phyloP scores from a whole-genome alignment of 1,284 basidiomycete genomes.

The Heterobasidion annosum region DNA sequence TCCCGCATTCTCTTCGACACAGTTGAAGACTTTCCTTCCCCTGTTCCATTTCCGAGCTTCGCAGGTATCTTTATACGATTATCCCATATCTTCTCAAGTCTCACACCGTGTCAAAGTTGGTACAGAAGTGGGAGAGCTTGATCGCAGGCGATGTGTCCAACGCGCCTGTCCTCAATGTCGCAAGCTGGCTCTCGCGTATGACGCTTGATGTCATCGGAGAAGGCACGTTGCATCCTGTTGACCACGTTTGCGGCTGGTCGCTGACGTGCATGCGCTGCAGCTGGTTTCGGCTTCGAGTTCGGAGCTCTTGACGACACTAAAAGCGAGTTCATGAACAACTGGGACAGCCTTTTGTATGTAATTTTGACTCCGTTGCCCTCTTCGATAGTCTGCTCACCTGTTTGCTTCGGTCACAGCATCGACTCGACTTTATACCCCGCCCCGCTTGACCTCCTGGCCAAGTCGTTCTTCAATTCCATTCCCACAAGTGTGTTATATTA shows the following conservation, averaged over 20 bases:
- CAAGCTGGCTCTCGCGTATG: constrained; percentile 10
- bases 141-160: not conserved
- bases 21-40: constrained; percentile 12
- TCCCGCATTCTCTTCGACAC: constrained; percentile 15
- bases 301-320: constrained; percentile 12
- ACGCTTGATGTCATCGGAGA: constrained; percentile 15
- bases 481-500: constrained; percentile 12
- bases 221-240: constrained; percentile 1
- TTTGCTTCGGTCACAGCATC: constrained; percentile 3
- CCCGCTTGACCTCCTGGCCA: constrained; percentile 12
- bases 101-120: not conserved
- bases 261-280: constrained; percentile 2
- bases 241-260: not conserved
- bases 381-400: not conserved
- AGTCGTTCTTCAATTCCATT: constrained; percentile 17
- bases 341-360: constrained; percentile 12
- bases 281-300: constrained; percentile 15
- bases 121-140: constrained; percentile 7
- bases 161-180: constrained; percentile 6
- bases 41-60: constrained; percentile 5
- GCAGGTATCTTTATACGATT: not conserved
- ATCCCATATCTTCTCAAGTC: not conserved
- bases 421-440: constrained; percentile 13
- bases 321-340: constrained; percentile 9
- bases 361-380: not conserved